Conservation (phyloP, 202 grass and related monocot genomes). For the Zizania palustris region DNA sequence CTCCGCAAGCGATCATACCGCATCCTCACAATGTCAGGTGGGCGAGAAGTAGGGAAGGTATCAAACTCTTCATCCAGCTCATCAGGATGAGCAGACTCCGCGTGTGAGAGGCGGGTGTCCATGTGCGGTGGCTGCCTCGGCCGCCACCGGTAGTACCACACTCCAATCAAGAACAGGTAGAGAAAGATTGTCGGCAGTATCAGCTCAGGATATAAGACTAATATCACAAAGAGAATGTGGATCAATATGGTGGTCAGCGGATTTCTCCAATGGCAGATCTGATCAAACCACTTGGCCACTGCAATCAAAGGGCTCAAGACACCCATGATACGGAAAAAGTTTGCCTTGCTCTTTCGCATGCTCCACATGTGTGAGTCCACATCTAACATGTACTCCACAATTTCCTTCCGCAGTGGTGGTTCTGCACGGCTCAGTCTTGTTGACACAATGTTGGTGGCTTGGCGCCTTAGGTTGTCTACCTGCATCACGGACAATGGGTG, state of each 20-base stretch:
- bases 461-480: conserved; percentile 52
- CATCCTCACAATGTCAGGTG: conserved; percentile 45
- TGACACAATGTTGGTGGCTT: conserved; percentile 51
- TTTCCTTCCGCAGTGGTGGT: conserved; percentile 52
- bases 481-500: conserved; percentile 49
- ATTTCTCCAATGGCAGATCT: conserved; percentile 54
- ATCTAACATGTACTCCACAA: conserved; percentile 63
- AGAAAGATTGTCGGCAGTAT: conserved; percentile 54
- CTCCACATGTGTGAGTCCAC: conserved; percentile 62
- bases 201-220: conserved; percentile 51
- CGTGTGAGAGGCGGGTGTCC: conserved; percentile 53
- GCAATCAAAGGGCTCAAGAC: conserved; percentile 43
- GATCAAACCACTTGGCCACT: conserved; percentile 50
- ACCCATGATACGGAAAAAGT: conserved; percentile 53
- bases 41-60: conserved; percentile 46
- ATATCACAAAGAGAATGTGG: conserved; percentile 49
- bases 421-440: conserved; percentile 54
- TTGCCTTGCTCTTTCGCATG: conserved; percentile 60
- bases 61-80: conserved; percentile 60
- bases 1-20: conserved; percentile 51
- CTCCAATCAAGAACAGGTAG: conserved; percentile 53
- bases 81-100: conserved; percentile 45
- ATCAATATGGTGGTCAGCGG: conserved; percentile 53
- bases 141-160: conserved; percentile 55
- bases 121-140: conserved; percentile 51